These are phyloP conservation scores for Puya raimondii DNA, from an alignment of 176 grass and related monocot genomes.

Conservation along the genomic window DNA sequence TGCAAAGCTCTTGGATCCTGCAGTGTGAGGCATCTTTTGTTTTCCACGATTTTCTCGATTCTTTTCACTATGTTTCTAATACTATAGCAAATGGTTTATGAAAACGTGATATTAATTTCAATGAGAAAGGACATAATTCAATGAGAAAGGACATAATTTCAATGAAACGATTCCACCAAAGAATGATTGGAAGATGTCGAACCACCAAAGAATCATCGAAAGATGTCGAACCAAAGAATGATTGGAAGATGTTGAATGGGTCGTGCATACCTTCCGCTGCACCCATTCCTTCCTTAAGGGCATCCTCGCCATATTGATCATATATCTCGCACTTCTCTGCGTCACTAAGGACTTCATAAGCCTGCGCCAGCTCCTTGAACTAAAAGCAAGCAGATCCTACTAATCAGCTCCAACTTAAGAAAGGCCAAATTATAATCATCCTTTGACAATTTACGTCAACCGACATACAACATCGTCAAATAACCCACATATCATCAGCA, in stretches of 20 bases:
- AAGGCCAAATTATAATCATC: not conserved
- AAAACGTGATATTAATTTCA: too few species aligned
- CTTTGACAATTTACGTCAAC: not conserved
- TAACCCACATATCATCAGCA: not conserved
- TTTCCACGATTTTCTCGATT: too few species aligned
- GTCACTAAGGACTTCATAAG: slow-evolving; percentile 90
- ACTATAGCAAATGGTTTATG: too few species aligned
- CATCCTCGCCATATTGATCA: slow-evolving; percentile 94
- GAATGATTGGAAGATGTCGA: too few species aligned
- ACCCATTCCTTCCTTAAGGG: slow-evolving; percentile 88
- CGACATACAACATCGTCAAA: not conserved
- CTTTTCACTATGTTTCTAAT: too few species aligned
- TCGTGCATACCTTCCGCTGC: slow-evolving; percentile 47
- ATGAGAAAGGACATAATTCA: too few species aligned
- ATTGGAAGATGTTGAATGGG: slow-evolving; percentile 77
- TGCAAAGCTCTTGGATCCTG: not conserved
- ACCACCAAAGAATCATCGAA: too few species aligned
- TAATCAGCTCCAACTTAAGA: not conserved
- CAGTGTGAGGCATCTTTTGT: too few species aligned
- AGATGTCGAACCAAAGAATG: slow-evolving; percentile 87
- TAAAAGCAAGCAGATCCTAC: slow-evolving; percentile 24
- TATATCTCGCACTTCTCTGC: slow-evolving; percentile 81
- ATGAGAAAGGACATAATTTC: too few species aligned
- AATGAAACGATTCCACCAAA: too few species aligned
- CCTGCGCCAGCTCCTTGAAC: slow-evolving; percentile 90